A percentile compares a stretch with the other conserved stretches of the same genome.
These are phyloP conservation scores for Dictyostelium firmibasis DNA, from an alignment of 78 protist species.

Conservation along the genomic window DNA sequence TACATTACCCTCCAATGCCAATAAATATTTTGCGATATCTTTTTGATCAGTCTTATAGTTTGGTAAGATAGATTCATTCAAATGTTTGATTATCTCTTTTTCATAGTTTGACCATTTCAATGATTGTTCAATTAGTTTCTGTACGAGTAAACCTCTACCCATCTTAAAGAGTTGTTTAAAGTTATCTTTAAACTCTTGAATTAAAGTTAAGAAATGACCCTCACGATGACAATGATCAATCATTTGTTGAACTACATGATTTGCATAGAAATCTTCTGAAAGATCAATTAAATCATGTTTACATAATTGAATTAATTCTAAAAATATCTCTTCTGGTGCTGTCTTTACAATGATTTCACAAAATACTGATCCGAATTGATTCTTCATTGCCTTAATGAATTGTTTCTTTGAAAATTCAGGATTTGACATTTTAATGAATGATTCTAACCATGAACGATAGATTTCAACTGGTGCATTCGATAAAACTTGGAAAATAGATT, in stretches of 20 bases:
- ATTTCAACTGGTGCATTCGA: neutral
- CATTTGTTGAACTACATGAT: slow-evolving; percentile 22
- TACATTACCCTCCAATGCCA: slow-evolving; percentile 3
- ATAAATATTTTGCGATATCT: neutral
- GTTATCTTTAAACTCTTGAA: slow-evolving; percentile 14
- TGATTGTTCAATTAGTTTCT: slow-evolving; percentile 19
- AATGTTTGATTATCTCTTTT: neutral
- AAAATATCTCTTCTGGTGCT: neutral
- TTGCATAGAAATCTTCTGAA: neutral
- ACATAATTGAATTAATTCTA: neutral
- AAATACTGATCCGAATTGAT: slow-evolving; percentile 3
- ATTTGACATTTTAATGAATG: neutral
- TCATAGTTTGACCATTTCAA: slow-evolving; percentile 7
- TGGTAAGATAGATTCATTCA: neutral
- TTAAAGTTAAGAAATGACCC: neutral
- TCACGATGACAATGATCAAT: neutral
- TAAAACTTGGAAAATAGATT: slow-evolving; percentile 3
- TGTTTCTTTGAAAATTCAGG: neutral
- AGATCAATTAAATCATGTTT: slow-evolving; percentile 8
- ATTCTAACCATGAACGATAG: slow-evolving; percentile 7
- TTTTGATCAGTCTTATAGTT: neutral
- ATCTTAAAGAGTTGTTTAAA: neutral
- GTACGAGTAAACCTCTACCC: slow-evolving; percentile 45
- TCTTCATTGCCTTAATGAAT: neutral
- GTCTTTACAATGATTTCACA: neutral